Base-by-base conservation (phyloP, 106 monocot genomes). In the Dioscorea dumetorum region DNA sequence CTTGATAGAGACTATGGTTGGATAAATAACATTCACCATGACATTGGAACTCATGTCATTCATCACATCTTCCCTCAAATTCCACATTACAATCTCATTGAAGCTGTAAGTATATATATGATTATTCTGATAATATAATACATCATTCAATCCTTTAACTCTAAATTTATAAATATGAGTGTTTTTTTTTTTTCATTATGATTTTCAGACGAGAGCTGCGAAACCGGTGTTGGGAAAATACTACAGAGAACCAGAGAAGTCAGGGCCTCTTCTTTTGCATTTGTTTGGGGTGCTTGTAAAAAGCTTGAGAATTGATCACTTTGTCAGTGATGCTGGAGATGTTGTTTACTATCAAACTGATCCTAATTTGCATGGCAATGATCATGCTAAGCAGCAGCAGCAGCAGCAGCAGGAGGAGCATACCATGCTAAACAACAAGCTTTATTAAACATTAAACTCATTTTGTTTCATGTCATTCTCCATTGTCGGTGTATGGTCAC, bases 51-150 rank as follows among this genome's bases (percentile, higher is more conserved):
- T 28, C 91, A 91, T 70, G 91, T 87, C 8, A 75, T 91, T 12
- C 91, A 91, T 63, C 91, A 91, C 24, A 78, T 91, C 56, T 91
- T 91, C 73, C 91, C 91, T 9, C 91, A 91, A 50, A 91, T 91
- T 20, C 91, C 91, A 31, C 91, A 91, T 62, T 91, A 91, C 76
- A 62, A 91, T 61, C 60, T 91, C 64, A 53, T 91, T 5, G 90
- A 91, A 77, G 90, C 90, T 19, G 90, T 91, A 51, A 81, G 76
- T 67, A 58, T 13, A n/a, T n/a, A n/a, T n/a, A n/a, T n/a, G n/a
- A n/a, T n/a, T n/a, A n/a, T n/a, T 28, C 28, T 28, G 3, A 28
- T 28, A 28, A 28, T 28, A 28, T 28, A 28, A 28, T 28, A 28
- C 3, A 28, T 28, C 28, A 28, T 28, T 28, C 28, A 28, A 3